Conservation (phyloP, 768 basidiomycete genomes). For the Boletus coccyginus region DNA sequence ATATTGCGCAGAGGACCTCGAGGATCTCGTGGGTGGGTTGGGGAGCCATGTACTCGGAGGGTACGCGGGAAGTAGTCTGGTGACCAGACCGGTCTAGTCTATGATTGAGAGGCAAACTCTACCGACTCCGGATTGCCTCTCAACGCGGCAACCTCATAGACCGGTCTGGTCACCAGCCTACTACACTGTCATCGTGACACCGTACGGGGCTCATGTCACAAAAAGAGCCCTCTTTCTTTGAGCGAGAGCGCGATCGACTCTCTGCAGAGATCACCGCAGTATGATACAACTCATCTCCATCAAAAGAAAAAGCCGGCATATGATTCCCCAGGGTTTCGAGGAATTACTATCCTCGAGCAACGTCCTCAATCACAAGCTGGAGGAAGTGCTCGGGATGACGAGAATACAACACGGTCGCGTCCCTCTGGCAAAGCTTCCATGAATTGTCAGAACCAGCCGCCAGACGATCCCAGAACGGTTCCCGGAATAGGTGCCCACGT, state of each 20-base stretch:
- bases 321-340: conserved; percentile 68
- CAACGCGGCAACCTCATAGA: too few relatives aligned
- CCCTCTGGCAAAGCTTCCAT: conserved; percentile 80
- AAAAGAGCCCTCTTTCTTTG: conserved; percentile 61
- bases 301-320: not conserved
- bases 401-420: conserved; percentile 89
- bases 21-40: conserved; percentile 6
- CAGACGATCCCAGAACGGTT: conserved; percentile 32
- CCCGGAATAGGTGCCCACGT: conserved; percentile 76
- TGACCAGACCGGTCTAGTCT: too few relatives aligned
- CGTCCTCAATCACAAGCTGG: conserved; percentile 83
- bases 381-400: conserved; percentile 91
- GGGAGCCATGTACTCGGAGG: not conserved
- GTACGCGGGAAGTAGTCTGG: too few relatives aligned
- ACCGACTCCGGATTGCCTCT: too few relatives aligned
- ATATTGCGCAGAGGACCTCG: conserved; percentile 9
- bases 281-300: conserved; percentile 16
- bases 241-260: conserved; percentile 74
- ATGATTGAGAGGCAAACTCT: too few relatives aligned
- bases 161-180: too few relatives aligned
- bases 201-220: conserved; percentile 22
- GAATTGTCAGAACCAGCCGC: conserved; percentile 48
- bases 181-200: too few relatives aligned
- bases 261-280: conserved; percentile 74
- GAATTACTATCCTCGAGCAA: conserved; percentile 84